Base-by-base conservation (phyloP, 225 moss, liverwort and hornwort species). In the Pseudoscleropodium purum region DNA sequence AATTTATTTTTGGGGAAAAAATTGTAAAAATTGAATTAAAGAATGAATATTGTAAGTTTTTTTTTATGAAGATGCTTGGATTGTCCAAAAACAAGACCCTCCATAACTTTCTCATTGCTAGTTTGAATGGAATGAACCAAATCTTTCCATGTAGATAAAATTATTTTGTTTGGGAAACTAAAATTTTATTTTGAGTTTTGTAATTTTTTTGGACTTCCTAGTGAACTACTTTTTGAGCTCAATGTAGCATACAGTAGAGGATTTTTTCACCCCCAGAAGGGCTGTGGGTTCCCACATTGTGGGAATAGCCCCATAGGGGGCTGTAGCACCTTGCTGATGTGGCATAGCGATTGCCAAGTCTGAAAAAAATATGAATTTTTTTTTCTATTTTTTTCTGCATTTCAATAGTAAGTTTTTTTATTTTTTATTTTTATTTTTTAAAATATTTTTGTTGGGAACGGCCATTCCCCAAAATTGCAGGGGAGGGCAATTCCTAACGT, bases 21-120 rank as follows among this genome's bases (percentile, higher is more conserved):
- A 25, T 72, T 27, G 5, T 26, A 0, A 27, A n/a, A 41, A 26
- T 27, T 73, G 16, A 26, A 16, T 16, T 41, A 2, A 41, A 43
- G 27, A 73, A 43, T 9, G 15, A 43, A 27, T 26, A 3, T 15
- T 72, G 15, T 41, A 5, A 26, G 1, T 15, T 26, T 26, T 26
- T 70, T 41, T 72, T 0, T 0, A 10, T 1, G 9, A 73, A 27
- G 6, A 43, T 43, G 27, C 27, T 24, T 2, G 1, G 1, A 43
- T 73, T 73, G 10, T 6, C 0, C 4, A 0, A 29, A 26, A 43
- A 43, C 3, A 43, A 29, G 43, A 43, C 2, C 43, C 3, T 73
- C 15, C 0, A 29, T 43, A 43, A 73, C 8, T 73, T 73, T 73
- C 2, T 43, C 10, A 10, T 43, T 3, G 16, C 5, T 29, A 9